Percentiles rank a stretch among this genome's conserved stretches.
These are phyloP conservation scores for Trichophyton simii DNA, from an alignment of 2,329 filamentous ascomycete genomes.

Conservation along the genomic window DNA sequence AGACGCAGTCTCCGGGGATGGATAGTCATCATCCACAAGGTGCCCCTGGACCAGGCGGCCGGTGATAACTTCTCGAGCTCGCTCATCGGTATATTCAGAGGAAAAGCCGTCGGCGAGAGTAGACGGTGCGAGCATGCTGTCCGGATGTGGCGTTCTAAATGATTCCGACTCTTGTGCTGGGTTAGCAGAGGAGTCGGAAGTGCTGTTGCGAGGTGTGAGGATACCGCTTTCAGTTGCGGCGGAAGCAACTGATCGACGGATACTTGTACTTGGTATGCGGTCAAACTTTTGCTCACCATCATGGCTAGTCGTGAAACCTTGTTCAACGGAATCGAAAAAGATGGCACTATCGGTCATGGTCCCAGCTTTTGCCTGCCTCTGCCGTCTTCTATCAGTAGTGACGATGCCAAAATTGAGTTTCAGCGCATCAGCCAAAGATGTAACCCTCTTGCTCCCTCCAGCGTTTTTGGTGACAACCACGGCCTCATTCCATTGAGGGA, in stretches of 20 bases:
- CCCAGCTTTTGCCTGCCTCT: constrained; percentile 28
- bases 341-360: constrained; percentile 71
- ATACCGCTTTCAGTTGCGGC: background rate
- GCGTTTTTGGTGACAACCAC: constrained; percentile 98
- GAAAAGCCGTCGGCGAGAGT: constrained; percentile 2
- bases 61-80: constrained; percentile 79
- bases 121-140: background rate
- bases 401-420: constrained; percentile 98
- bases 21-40: constrained; percentile 86
- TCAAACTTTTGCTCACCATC: constrained; percentile 7
- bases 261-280: background rate
- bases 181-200: constrained; percentile 2
- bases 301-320: constrained; percentile 19
- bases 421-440: constrained; percentile 83
- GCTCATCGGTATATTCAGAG: constrained; percentile 60
- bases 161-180: background rate
- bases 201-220: constrained; percentile 1
- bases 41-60: constrained; percentile 86
- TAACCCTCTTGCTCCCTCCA: constrained; percentile 92
- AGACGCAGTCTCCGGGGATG: constrained; percentile 51
- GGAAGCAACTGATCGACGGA: background rate
- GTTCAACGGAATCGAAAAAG: constrained; percentile 50
- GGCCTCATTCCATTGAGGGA: constrained; percentile 72
- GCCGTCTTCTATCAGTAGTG: constrained; percentile 44
- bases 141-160: constrained; percentile 1